Conservation (phyloP, 495 filamentous ascomycete species). For the Lophiotrema nucula region DNA sequence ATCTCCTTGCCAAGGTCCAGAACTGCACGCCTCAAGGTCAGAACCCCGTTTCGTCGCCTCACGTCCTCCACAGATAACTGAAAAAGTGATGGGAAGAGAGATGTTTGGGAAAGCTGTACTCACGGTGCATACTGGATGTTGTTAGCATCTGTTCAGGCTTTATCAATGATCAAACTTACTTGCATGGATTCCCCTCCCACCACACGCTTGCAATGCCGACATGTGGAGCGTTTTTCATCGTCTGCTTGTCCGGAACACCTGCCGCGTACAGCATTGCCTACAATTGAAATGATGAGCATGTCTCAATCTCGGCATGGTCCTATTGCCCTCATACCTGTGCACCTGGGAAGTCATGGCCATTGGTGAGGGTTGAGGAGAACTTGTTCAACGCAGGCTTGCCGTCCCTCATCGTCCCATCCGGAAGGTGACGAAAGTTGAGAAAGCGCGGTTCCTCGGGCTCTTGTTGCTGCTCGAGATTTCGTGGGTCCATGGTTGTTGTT, state of each 20-base stretch:
- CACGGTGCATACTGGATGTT: conserved; percentile 43
- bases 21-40: too few species aligned
- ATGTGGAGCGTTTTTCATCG: conserved; percentile 89
- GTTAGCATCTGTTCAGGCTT: too few species aligned
- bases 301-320: neutral
- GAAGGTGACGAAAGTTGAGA: conserved; percentile 60
- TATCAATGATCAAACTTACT: conserved; percentile 50
- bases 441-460: conserved; percentile 56
- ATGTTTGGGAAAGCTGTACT: too few species aligned
- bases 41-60: too few species aligned
- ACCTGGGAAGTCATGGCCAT: conserved; percentile 87
- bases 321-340: conserved; percentile 65
- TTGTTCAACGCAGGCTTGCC: conserved; percentile 67
- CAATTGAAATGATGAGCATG: neutral
- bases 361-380: conserved; percentile 70
- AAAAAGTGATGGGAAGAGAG: too few species aligned
- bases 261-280: conserved; percentile 93
- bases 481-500: conserved; percentile 47
- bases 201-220: conserved; percentile 88
- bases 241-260: conserved; percentile 76
- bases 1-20: conserved; percentile 87
- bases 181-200: conserved; percentile 98
- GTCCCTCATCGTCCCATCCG: conserved; percentile 56
- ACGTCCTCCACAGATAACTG: too few species aligned
- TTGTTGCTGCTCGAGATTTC: conserved; percentile 43